Conservation (phyloP, 768 basidiomycete genomes). For the Daedaleopsis sinensis region DNA sequence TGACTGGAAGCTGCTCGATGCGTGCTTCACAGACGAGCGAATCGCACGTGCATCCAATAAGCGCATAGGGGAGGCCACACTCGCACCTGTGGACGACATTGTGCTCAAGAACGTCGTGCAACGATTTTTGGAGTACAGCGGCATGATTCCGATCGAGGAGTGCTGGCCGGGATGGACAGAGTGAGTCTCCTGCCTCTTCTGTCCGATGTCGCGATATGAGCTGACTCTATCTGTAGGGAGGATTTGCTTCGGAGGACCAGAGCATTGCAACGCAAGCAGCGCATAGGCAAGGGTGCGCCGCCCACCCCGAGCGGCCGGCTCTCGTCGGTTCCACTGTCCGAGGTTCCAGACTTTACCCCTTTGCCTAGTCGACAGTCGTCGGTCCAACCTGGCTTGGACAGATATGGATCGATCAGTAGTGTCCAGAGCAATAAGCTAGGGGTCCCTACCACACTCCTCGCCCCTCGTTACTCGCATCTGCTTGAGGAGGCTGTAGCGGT, state of each 20-base stretch:
- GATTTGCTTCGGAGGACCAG: slow-evolving; percentile 51
- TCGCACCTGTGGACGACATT: slow-evolving; percentile 58
- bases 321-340: slow-evolving; percentile 26
- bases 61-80: slow-evolving; percentile 32
- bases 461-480: slow-evolving; percentile 60
- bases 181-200: slow-evolving; percentile 41
- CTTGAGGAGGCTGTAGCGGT: slow-evolving; percentile 56
- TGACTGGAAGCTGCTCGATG: slow-evolving; percentile 82
- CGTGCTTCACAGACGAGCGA: slow-evolving; percentile 75
- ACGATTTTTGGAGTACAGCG: slow-evolving; percentile 55
- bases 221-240: slow-evolving; percentile 40
- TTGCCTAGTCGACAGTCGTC: slow-evolving; percentile 31
- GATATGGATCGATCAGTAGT: slow-evolving; percentile 35
- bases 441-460: slow-evolving; percentile 47
- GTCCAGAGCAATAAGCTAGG: slow-evolving; percentile 27
- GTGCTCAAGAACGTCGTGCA: slow-evolving; percentile 59
- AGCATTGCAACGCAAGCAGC: slow-evolving; percentile 64
- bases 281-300: slow-evolving; percentile 56
- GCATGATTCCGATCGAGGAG: slow-evolving; percentile 37
- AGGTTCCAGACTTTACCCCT: slow-evolving; percentile 58
- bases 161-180: slow-evolving; percentile 53
- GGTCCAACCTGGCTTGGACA: slow-evolving; percentile 15
- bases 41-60: slow-evolving; percentile 46
- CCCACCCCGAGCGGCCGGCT: slow-evolving; percentile 48
- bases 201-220: neutral